phyloP scores from a whole-genome alignment of 1,284 basidiomycete genomes.

The Hypsizygus ulmarius region DNA sequence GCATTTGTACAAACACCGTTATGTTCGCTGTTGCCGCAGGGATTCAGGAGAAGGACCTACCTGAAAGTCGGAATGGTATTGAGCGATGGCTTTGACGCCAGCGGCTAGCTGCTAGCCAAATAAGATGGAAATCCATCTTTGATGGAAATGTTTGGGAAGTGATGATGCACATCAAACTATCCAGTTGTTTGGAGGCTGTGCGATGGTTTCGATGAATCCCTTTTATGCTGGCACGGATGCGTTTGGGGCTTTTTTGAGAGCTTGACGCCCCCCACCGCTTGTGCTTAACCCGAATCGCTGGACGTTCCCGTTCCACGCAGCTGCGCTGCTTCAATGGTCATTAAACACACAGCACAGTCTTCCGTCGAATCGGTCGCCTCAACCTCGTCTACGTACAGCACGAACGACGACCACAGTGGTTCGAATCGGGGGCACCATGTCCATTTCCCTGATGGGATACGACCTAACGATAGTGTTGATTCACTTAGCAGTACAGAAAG shows the following conservation, averaged over 20 bases:
- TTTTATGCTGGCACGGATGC: conserved; percentile 11
- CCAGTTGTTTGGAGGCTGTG: conserved; percentile 16
- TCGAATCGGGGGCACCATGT: conserved; percentile 20
- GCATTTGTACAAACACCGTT: too few species aligned
- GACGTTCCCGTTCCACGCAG: conserved; percentile 25
- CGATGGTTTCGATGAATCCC: conserved; percentile 19
- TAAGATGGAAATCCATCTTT: conserved; percentile 13
- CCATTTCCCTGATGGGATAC: conserved; percentile 22
- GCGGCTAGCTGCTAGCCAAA: not conserved
- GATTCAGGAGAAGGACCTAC: too few species aligned
- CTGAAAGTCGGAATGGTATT: too few species aligned
- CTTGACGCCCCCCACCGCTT: conserved; percentile 23
- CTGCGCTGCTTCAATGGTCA: conserved; percentile 27
- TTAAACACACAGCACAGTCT: conserved; percentile 24
- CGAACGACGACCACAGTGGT: conserved; percentile 14
- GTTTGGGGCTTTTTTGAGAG: conserved; percentile 21
- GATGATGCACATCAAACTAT: conserved; percentile 15
- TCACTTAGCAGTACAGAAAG: conserved; percentile 20
- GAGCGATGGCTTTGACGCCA: too few species aligned
- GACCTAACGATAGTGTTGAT: conserved; percentile 22
- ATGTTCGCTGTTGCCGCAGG: too few species aligned
- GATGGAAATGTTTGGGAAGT: conserved; percentile 13
- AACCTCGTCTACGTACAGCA: conserved; percentile 16
- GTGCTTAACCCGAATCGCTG: conserved; percentile 18
- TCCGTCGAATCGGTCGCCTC: conserved; percentile 27